Evolutionary conservation across 1,284 basidiomycete genomes (phyloP).

Genomic region (Trichosporon sp.): DNA sequence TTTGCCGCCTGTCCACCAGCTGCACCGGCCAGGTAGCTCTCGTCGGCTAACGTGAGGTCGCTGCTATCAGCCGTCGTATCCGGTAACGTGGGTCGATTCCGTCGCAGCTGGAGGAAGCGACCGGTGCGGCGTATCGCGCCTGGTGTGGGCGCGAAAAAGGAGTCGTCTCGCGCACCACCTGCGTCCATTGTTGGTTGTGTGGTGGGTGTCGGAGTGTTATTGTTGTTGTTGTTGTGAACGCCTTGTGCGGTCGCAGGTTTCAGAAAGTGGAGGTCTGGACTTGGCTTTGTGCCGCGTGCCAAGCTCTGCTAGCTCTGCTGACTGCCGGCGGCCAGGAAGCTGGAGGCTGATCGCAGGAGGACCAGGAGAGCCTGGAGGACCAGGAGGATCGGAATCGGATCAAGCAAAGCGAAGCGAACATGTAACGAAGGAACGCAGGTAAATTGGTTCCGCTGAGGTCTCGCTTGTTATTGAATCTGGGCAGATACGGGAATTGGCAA

Average conservation of each 20-base stretch:
- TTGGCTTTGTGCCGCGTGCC: not conserved
- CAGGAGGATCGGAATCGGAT: not conserved
- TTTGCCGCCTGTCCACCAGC: not conserved
- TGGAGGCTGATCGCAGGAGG: too few species aligned
- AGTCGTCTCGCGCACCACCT: constrained; percentile 13
- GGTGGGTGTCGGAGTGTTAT: not conserved
- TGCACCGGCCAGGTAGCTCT: not conserved
- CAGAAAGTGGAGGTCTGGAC: not conserved
- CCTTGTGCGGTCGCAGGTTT: not conserved
- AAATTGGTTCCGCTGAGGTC: not conserved
- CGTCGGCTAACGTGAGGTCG: not conserved
- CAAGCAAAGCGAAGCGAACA: not conserved
- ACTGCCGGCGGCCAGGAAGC: too few species aligned
- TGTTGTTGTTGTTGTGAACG: not conserved
- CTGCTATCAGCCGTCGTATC: not conserved
- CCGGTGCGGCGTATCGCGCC: not conserved
- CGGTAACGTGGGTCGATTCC: not conserved
- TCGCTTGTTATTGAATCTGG: not conserved
- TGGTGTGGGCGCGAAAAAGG: constrained; percentile 12
- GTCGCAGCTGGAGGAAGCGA: not conserved
- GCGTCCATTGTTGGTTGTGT: not conserved
- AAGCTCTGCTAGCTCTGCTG: too few species aligned
- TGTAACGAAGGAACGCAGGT: not conserved
- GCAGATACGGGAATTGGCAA: not conserved
- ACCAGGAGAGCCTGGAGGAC: too few species aligned